Percentiles rank a stretch among this genome's conserved stretches.
These are phyloP conservation scores for Lactifluus piperatus DNA, from an alignment of 768 basidiomycete species.

Conservation along the genomic window DNA sequence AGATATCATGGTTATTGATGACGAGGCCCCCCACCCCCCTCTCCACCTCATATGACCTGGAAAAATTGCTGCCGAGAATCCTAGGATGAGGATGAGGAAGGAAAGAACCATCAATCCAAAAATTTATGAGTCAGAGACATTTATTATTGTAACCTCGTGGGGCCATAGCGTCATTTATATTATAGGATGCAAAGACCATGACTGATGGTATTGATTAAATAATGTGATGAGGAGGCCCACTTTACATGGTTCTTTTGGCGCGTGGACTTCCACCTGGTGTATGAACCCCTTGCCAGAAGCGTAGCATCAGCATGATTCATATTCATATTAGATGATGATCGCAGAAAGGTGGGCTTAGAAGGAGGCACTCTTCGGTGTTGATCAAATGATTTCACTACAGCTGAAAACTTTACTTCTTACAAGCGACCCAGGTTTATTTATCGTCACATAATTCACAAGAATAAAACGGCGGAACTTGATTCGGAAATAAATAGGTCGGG, in stretches of 20 bases:
- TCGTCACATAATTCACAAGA: neutral
- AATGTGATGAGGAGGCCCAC: neutral
- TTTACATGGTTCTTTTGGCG: neutral
- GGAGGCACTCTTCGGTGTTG: neutral
- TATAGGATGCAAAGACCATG: neutral
- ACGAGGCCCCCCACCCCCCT: too few species aligned
- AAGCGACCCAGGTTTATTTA: neutral
- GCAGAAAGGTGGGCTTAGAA: neutral
- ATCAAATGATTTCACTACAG: neutral
- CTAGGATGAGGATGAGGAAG: too few species aligned
- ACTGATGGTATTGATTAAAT: neutral
- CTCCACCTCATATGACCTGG: too few species aligned
- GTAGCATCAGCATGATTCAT: neutral
- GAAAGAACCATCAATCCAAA: too few species aligned
- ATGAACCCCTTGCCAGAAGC: neutral
- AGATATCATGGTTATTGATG: neutral
- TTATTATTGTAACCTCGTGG: too few species aligned
- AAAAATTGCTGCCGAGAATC: too few species aligned
- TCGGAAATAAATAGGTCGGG: neutral
- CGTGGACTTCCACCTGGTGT: neutral
- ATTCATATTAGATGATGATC: too few species aligned
- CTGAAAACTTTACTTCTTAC: neutral
- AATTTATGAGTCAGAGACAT: neutral
- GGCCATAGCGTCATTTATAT: neutral
- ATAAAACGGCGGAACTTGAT: neutral